phyloP scores from a whole-genome alignment of 805 yeast species.

The Clavispora phyllophila region DNA sequence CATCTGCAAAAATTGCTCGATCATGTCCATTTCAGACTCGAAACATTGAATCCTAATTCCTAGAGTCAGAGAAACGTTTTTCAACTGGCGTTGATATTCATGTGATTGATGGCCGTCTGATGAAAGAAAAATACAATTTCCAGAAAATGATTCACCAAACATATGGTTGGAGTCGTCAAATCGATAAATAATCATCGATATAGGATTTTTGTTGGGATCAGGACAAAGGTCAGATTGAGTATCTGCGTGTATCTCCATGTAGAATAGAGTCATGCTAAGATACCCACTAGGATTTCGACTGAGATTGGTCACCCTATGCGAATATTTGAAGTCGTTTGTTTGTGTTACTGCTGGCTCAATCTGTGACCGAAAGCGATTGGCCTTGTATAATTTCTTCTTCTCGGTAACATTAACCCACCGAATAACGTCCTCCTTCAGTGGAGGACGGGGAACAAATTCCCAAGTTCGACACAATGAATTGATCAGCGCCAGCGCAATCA shows the following conservation, averaged over 20 bases:
- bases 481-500: not conserved
- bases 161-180: slow-evolving; percentile 37
- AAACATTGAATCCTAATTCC: slow-evolving; percentile 1
- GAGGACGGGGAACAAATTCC: slow-evolving; percentile 48
- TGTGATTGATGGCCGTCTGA: not conserved
- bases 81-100: not conserved
- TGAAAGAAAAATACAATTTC: slow-evolving; percentile 2
- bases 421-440: slow-evolving; percentile 36
- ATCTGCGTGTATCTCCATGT: slow-evolving; percentile 64
- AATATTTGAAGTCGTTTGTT: slow-evolving; percentile 32
- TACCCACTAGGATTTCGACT: slow-evolving; percentile 35
- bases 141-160: slow-evolving; percentile 3
- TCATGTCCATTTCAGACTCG: slow-evolving; percentile 51
- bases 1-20: slow-evolving; percentile 49
- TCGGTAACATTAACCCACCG: slow-evolving; percentile 25
- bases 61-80: slow-evolving; percentile 3
- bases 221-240: slow-evolving; percentile 49
- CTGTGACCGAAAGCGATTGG: slow-evolving; percentile 40
- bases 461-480: slow-evolving; percentile 17
- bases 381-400: slow-evolving; percentile 9
- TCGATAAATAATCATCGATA: slow-evolving; percentile 60
- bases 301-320: slow-evolving; percentile 30
- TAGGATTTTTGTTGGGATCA: slow-evolving; percentile 59
- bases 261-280: slow-evolving; percentile 50
- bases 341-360: slow-evolving; percentile 44